These are phyloP conservation scores for Oryza punctata DNA, from an alignment of 176 grass and related monocot genomes.

Conservation along the genomic window DNA sequence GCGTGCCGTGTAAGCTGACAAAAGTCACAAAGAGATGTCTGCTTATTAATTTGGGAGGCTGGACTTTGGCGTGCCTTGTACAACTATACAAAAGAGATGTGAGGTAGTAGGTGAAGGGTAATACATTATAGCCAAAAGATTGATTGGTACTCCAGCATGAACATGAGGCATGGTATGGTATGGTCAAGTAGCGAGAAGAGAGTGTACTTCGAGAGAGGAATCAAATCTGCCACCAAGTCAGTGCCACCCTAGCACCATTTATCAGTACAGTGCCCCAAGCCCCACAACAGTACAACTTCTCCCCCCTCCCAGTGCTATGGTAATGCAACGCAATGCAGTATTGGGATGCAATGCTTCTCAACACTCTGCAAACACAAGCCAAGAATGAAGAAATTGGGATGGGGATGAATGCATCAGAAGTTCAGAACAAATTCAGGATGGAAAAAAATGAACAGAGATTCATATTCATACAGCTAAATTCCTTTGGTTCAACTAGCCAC, in stretches of 20 bases:
- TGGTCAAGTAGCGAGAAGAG: slow-evolving; percentile 38
- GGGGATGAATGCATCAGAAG: not conserved
- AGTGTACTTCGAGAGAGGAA: slow-evolving; percentile 48
- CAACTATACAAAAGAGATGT: not conserved
- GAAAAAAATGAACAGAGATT: not conserved
- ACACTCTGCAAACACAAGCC: no score
- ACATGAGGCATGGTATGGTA: not conserved
- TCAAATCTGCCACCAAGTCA: slow-evolving; percentile 72
- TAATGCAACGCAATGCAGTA: not conserved
- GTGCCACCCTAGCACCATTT: slow-evolving; percentile 60
- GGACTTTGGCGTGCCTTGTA: slow-evolving; percentile 4
- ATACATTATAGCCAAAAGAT: slow-evolving; percentile 5
- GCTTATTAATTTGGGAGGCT: not conserved
- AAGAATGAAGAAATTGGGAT: not conserved
- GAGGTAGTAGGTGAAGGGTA: slow-evolving; percentile 38
- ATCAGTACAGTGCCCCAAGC: slow-evolving; percentile 25
- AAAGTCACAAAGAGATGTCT: not conserved
- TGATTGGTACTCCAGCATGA: slow-evolving; percentile 24
- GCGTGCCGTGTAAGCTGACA: slow-evolving; percentile 18
- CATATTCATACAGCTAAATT: not conserved
- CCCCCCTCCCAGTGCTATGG: not conserved
- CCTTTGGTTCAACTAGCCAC: slow-evolving; percentile 17
- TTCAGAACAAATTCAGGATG: not conserved
- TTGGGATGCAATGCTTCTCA: not conserved
- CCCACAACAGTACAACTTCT: not conserved